These are phyloP conservation scores for Castanea crenata DNA, from an alignment of 306 rosid genomes.

Conservation along the genomic window DNA sequence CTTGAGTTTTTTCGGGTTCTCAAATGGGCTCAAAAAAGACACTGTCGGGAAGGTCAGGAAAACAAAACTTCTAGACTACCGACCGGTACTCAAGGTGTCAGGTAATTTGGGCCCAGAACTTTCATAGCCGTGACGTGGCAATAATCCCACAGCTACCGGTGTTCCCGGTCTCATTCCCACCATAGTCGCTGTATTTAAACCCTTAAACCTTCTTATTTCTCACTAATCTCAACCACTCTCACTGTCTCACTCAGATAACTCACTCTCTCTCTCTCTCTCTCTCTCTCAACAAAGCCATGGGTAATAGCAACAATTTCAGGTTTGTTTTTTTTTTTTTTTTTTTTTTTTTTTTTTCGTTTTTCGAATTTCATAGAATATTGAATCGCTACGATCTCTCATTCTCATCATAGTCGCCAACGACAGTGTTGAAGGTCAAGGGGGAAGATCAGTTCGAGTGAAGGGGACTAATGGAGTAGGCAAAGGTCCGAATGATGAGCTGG, in stretches of 20 bases:
- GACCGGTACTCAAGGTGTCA: neutral
- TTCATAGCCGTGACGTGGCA: neutral
- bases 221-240: neutral
- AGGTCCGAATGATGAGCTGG: no score
- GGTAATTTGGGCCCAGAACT: no score
- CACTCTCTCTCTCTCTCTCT: neutral
- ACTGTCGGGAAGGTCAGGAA: neutral
- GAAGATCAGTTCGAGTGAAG: no score
- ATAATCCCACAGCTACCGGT: conserved; percentile 2
- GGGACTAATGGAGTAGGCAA: no score
- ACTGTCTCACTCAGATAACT: no score
- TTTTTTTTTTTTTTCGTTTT: neutral
- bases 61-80: neutral
- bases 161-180: conserved; percentile 23
- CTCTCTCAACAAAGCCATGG: conserved; percentile 20
- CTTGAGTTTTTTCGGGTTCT: no score
- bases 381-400: neutral
- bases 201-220: neutral
- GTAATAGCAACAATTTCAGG: neutral
- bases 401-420: neutral
- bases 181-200: no score
- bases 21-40: neutral
- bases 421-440: no score
- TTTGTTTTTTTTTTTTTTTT: no score
- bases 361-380: neutral